Evolutionary conservation across 257 asterid species (phyloP).

Genomic region (Agastache rugosa): DNA sequence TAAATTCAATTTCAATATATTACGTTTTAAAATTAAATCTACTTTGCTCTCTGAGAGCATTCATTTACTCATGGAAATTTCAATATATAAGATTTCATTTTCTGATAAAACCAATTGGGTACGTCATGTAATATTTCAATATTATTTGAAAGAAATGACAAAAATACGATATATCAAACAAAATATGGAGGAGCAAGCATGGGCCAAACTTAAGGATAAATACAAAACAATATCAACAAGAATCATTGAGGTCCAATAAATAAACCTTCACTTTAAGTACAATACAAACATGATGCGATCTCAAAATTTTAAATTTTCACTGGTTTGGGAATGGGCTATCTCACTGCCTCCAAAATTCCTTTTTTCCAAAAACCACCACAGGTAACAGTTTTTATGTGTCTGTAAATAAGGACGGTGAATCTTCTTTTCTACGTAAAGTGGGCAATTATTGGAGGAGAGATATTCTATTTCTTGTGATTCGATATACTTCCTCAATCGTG

Average conservation of each 20-base stretch:
- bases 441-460: neutral
- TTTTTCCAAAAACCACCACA: neutral
- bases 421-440: neutral
- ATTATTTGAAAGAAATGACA: neutral
- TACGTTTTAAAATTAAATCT: no score
- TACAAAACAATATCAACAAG: slow-evolving; percentile 2
- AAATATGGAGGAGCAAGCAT: slow-evolving; percentile 3
- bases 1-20: no score
- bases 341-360: neutral
- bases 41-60: no score
- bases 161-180: slow-evolving; percentile 10
- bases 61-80: no score
- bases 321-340: neutral
- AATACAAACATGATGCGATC: neutral
- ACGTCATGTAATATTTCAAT: neutral
- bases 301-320: neutral
- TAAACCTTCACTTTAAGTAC: neutral
- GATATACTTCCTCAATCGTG: no score
- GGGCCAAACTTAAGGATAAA: slow-evolving; percentile 22
- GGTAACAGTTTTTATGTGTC: neutral
- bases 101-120: no score
- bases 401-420: neutral
- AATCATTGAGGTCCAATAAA: slow-evolving; percentile 27
- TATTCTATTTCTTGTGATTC: neutral
- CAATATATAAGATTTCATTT: no score